Base-by-base conservation (phyloP, 1,284 basidiomycete genomes). In the Xerocomus minutiporus region DNA sequence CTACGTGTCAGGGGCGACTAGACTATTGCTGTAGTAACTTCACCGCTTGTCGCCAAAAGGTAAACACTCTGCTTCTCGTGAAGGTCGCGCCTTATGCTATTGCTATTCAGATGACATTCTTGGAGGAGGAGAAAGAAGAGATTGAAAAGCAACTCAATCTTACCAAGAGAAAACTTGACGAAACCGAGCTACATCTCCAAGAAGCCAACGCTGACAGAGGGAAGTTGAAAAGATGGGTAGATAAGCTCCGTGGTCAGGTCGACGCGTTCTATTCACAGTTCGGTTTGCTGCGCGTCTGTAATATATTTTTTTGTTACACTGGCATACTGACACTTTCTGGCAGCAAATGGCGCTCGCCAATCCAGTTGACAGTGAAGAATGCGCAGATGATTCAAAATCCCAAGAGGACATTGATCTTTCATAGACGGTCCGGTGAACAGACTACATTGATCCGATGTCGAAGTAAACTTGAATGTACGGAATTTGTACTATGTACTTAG, bases 121-220 rank as follows among this genome's bases (percentile, higher is more conserved):
- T 66, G 46, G 46, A 64, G 29, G 46, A 35, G 34, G 40, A 66
- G 43, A 62, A 44, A 34, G 46, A 58, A 17, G 51, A 45, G 8
- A 52, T 66, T 20, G 48, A 64, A 46, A 66, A 9, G 34, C 39
- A 62, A n/a, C 58, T 58, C 5, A 43, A 64, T 43, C 5, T 45
- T n/a, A 42, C 59, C 9, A 52, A 49, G 57, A 62, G 4, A 42
- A 51, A 52, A 34, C 65, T 64, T 13, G 52, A 60, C 11, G 56
- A 64, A 38, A 64, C 63, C 9, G 63, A 62, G 50, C 38, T 38
- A 42, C 36, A 31, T 28, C 59, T 63, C 7, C 53, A 39, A 31
- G 63, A 57, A 41, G 54, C 54, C n/a, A 54, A 58, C 13, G 44
- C 28, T 20, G 61, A 63, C 31, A 62, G 29, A 35, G 25, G n/a